phyloP scores from a whole-genome alignment of 2,329 filamentous ascomycete species.

The Epichloe bromicola region DNA sequence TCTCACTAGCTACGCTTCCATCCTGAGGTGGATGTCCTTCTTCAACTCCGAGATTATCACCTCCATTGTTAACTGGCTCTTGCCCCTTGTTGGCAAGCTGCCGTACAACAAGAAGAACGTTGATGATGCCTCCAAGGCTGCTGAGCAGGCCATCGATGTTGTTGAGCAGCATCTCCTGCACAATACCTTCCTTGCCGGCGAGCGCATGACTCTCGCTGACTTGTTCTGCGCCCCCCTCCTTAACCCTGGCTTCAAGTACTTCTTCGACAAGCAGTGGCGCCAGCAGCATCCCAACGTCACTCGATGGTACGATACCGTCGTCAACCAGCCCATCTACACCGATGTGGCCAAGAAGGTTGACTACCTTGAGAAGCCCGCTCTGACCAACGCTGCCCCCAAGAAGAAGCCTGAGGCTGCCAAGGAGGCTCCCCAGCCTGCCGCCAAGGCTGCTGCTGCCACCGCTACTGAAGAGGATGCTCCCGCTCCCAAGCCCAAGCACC shows the following conservation, averaged over 20 bases:
- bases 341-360: conserved; percentile 62
- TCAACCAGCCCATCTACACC: conserved; percentile 85
- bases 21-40: conserved; percentile 96
- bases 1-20: conserved; percentile 63
- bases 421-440: conserved; percentile 47
- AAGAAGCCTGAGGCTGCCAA: conserved; percentile 68
- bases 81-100: conserved; percentile 66
- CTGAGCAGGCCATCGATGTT: conserved; percentile 54
- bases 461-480: conserved; percentile 29
- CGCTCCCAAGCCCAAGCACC: conserved; percentile 90
- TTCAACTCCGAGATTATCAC: conserved; percentile 79
- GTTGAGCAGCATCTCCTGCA: conserved; percentile 78
- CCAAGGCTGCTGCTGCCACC: conserved; percentile 16
- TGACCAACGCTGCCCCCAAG: conserved; percentile 56
- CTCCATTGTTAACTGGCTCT: conserved; percentile 67
- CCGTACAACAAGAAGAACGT: conserved; percentile 97
- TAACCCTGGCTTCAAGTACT: conserved; percentile 79
- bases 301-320: conserved; percentile 90
- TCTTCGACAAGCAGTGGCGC: conserved; percentile 89
- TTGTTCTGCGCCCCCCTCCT: conserved; percentile 71
- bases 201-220: conserved; percentile 95
- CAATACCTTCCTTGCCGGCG: conserved; percentile 95
- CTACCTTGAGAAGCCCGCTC: conserved; percentile 73
- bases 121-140: conserved; percentile 61
- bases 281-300: conserved; percentile 68